These are phyloP conservation scores for Heritiera fomes DNA, from an alignment of 345 rosid species.

Conservation along the genomic window DNA sequence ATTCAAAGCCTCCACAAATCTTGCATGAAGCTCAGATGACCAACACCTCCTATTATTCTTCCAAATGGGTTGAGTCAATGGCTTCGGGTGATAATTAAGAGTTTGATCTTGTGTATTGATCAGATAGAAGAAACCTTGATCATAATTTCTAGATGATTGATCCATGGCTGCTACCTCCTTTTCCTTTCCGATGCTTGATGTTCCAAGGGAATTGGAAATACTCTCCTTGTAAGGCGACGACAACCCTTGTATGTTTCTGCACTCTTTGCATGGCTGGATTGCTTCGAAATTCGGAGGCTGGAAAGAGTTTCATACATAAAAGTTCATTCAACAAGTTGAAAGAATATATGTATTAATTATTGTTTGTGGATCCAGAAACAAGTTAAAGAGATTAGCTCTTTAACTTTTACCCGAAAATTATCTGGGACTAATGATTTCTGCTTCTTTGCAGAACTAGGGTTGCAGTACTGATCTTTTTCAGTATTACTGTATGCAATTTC, in stretches of 20 bases:
- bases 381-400: not conserved
- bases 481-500: not conserved
- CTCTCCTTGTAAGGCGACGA: not conserved
- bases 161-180: not conserved
- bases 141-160: not conserved
- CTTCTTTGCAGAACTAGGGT: not conserved
- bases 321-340: not conserved
- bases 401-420: conserved; percentile 7
- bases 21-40: conserved; percentile 33
- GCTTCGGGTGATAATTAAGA: not conserved
- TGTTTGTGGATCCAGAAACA: not conserved
- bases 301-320: not conserved
- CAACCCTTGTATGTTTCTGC: not conserved
- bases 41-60: conserved; percentile 31
- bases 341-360: not conserved
- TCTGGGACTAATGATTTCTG: not conserved
- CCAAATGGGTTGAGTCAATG: conserved; percentile 14
- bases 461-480: not conserved
- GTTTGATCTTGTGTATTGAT: not conserved
- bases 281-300: not conserved
- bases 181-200: not conserved
- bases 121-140: conserved; percentile 3
- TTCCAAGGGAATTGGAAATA: not conserved
- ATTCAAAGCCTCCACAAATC: conserved; percentile 29
- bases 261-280: conserved; percentile 6